Base-by-base conservation (phyloP, 257 asterid species). In the Henckelia pumila region DNA sequence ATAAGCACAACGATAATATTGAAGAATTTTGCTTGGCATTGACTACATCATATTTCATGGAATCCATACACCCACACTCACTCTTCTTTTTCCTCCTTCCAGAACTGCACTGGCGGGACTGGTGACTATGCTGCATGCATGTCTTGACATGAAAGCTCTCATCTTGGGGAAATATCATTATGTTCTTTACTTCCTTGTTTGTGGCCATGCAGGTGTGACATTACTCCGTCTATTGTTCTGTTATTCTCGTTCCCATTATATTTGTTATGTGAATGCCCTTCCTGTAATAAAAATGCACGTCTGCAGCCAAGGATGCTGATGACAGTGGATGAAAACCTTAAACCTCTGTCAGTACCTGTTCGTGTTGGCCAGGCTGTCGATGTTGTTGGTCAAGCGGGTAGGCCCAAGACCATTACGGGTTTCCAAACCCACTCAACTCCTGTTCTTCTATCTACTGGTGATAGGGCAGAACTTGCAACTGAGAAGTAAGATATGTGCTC, bases 311-410 rank as follows among this genome's bases (percentile, higher is more conserved):
- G 99, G 79, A 94, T 94, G 99, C 44, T 94, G 67, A 59, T 94
- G 83, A 94, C 97, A 0, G 95, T 94, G 37, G 97, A 94, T 69
- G 99, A 91, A 69, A 84, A 88, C 74, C 82, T 91, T 69, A 91
- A 94, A 64, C 96, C 97, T 22, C 75, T 94, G 47, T 84, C 96
- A 0, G 95, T 94, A 22, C 95, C 97, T 8, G 97, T 94, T 10
- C 95, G 97, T 7, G 99, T 94, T 55, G 99, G 99, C 13, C 96
- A 94, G 75, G 97, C 97, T 49, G 96, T 94, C 14, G 99, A 91
- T 75, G 96, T 91, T 25, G 97, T 94, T 7, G 97, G 97, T 37
- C 97, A 90, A 71, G 95, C 97, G 0, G 99, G 96, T 65, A 95
- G 96, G 16, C 97, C 97, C 59, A 94, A 88, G 82, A 94, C 97